Percentiles rank a stretch among this genome's conserved stretches.
These are phyloP conservation scores for Ceratonia siliqua DNA, from an alignment of 306 rosid genomes.

Conservation along the genomic window DNA sequence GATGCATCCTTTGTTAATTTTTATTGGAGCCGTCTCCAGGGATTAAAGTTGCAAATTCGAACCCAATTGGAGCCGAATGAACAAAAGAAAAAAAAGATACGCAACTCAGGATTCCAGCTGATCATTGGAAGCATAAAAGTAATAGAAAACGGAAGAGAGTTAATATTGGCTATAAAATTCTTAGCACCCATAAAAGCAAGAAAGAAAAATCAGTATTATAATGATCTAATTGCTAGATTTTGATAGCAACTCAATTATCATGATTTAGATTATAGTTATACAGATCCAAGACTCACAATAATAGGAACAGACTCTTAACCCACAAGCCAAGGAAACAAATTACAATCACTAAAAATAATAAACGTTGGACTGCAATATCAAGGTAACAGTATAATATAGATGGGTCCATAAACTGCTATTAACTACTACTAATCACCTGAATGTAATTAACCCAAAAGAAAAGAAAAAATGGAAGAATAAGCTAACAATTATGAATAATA, in stretches of 20 bases:
- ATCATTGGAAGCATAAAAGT: too few species aligned
- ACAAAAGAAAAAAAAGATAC: too few species aligned
- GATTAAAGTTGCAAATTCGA: too few species aligned
- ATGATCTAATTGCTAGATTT: not conserved
- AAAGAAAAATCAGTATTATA: too few species aligned
- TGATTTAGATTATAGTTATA: not conserved
- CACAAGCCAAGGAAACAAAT: not conserved
- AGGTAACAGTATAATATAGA: constrained; percentile 1
- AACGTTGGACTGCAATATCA: not conserved
- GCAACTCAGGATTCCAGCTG: too few species aligned
- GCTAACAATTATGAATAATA: too few species aligned
- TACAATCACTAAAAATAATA: not conserved
- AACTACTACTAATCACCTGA: not conserved
- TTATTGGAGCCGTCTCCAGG: too few species aligned
- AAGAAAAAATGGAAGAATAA: not conserved
- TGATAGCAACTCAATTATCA: not conserved
- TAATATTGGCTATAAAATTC: too few species aligned
- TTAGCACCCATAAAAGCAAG: too few species aligned
- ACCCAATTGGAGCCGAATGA: too few species aligned
- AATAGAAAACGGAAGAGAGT: too few species aligned
- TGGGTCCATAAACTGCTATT: constrained; percentile 14
- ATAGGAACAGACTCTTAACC: not conserved
- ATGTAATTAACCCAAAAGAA: not conserved
- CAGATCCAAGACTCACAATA: constrained; percentile 1
- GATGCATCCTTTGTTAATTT: too few species aligned